Percentiles rank a stretch among this genome's conserved stretches.
phyloP scores from a whole-genome alignment of 352 stramenopile genomes.

The Aphanomyces cochlioides region DNA sequence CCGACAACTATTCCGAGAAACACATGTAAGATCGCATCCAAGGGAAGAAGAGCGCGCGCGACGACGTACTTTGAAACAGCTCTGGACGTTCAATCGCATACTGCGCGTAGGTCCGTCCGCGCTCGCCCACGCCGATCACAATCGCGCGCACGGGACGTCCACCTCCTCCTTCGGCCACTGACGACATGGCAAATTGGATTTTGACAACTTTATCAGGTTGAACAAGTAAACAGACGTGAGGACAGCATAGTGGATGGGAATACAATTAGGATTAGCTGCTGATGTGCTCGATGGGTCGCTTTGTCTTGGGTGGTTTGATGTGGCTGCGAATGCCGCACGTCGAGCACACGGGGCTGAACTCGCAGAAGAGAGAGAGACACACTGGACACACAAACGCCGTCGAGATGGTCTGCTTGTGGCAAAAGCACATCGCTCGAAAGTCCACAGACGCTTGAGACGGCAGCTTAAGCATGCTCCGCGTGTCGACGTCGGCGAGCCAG shows the following conservation, averaged over 20 bases:
- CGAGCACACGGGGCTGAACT: constrained; percentile 84
- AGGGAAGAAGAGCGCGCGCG: background rate
- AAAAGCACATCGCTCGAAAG: constrained; percentile 88
- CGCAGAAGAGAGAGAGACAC: constrained; percentile 84
- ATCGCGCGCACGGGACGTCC: constrained; percentile 15
- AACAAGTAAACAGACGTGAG: background rate
- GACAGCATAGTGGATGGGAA: background rate
- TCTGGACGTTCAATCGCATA: constrained; percentile 33
- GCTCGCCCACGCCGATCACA: constrained; percentile 29
- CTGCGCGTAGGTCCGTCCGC: constrained; percentile 30
- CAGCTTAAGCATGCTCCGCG: constrained; percentile 77
- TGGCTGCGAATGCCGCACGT: constrained; percentile 81
- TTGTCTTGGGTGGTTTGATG: constrained; percentile 66
- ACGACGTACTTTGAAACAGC: constrained; percentile 21
- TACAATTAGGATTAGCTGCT: background rate
- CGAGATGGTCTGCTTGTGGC: constrained; percentile 76
- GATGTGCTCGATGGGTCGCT: constrained; percentile 25
- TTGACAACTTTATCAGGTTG: background rate
- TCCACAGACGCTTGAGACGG: constrained; percentile 84
- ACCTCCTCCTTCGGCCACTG: background rate
- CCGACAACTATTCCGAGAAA: constrained; percentile 14
- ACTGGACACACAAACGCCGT: constrained; percentile 83
- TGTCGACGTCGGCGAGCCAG: constrained; percentile 75
- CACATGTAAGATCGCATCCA: background rate
- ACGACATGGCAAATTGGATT: background rate